Evolutionary conservation across 225 moss, liverwort and hornwort genomes (phyloP), one percentile per base, ranked within the genome.

Genomic region (Ulota crispa): DNA sequence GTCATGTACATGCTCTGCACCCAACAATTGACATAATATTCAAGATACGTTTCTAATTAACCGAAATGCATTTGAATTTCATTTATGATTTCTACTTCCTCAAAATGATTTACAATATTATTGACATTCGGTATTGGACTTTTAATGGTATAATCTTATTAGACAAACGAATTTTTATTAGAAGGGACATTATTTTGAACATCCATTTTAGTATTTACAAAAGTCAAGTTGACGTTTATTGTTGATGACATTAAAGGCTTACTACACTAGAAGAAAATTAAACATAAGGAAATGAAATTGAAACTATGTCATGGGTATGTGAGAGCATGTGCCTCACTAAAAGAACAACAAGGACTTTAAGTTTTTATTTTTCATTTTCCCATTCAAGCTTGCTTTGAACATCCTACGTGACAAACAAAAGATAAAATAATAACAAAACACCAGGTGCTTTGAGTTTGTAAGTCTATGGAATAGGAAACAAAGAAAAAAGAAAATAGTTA

Each of bases 1-100:
- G 70, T 73, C 72, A 81, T 81, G 32, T 81, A 81, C 78, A 84
- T 64, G 12, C 21, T 74, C 87, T 87, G 57, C 56, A 69, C 1
- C 50, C 50, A 50, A 81, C 43, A 26, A 64, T 6, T 75, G 57
- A 70, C 12, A 69, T 10, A 14, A 3, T 26, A 77, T 64, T 80
- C 43, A 80, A 37, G 23, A 59, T 0, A 63, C 39, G 23, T 10
- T 68, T 28, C 1, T 2, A 39, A 52, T n/a, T 53, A 6, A 56
- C 55, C 28, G 34, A 47, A 68, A 18, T n/a, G 53, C 64, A 20
- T 26, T 59, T 53, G 14, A 52, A 15, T 18, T 1, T 61, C 16
- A 72, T 72, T 68, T 18, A 70, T 75, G 1, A 27, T 13, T 45
- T 62, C 8, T 47, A 61, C 61, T 45, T 24, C 10, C 5, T 54